These are phyloP conservation scores for Colletotrichum cuscutae DNA, from an alignment of 2,329 filamentous ascomycete genomes.

Conservation along the genomic window DNA sequence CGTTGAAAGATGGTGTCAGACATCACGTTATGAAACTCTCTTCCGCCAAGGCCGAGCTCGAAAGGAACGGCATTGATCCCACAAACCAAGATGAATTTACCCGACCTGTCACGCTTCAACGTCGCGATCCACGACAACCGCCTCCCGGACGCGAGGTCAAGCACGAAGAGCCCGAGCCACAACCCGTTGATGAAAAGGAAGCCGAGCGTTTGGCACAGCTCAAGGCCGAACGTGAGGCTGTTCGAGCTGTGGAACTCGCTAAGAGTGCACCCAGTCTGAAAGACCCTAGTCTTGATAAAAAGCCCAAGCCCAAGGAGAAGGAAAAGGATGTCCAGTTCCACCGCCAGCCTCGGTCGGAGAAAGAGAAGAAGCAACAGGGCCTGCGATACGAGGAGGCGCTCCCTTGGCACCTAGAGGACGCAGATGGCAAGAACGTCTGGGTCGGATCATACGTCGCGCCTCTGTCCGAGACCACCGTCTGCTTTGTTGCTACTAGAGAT, in stretches of 20 bases:
- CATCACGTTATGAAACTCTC: slow-evolving; percentile 88
- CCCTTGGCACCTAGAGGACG: slow-evolving; percentile 97
- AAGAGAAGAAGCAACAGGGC: slow-evolving; percentile 78
- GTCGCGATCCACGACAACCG: slow-evolving; percentile 82
- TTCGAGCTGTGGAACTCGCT: slow-evolving; percentile 86
- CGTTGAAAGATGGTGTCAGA: slow-evolving; percentile 81
- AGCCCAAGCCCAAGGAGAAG: slow-evolving; percentile 75
- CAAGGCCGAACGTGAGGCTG: slow-evolving; percentile 84
- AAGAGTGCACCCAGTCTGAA: slow-evolving; percentile 89
- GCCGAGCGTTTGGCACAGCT: slow-evolving; percentile 73
- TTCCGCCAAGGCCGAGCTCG: slow-evolving; percentile 60
- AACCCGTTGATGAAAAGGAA: slow-evolving; percentile 65
- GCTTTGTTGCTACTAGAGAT: slow-evolving; percentile 74
- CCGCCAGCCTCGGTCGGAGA: slow-evolving; percentile 81
- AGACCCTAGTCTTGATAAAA: slow-evolving; percentile 61
- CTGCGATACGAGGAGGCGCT: slow-evolving; percentile 93
- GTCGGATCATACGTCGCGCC: slow-evolving; percentile 91
- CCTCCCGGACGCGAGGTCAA: slow-evolving; percentile 73
- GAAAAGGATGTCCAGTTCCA: slow-evolving; percentile 89
- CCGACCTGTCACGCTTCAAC: slow-evolving; percentile 87
- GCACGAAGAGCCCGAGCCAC: slow-evolving; percentile 60
- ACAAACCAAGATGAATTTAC: slow-evolving; percentile 81
- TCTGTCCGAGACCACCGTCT: slow-evolving; percentile 85
- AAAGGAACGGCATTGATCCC: slow-evolving; percentile 73
- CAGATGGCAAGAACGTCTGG: slow-evolving; percentile 95